Evolutionary conservation across 495 filamentous ascomycete species (phyloP), one percentile per base, ranked within the genome.

Genomic region (Aspergillus wentii): DNA sequence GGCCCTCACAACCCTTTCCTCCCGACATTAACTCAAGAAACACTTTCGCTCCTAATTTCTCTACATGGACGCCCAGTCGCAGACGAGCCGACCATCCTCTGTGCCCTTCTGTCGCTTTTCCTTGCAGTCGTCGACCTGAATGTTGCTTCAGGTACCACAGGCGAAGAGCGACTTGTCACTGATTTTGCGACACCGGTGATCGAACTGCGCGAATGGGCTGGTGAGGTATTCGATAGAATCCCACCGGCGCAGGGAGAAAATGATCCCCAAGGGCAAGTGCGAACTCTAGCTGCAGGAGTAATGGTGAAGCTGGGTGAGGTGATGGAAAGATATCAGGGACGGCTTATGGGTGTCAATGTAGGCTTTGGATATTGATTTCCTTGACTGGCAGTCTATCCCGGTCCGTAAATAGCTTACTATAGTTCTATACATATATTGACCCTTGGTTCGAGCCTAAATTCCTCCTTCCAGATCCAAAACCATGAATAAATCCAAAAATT

Each of bases 41-140:
- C 68, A 1, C 51, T 72, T 11, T 52, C 59, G 3, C 56, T 77
- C 5, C 53, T 76, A 3, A 49, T 76, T 19, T 59, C 68, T 0
- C 55, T 77, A 6, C 64, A 74, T 29, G 42, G 61, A 14, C 49
- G 44, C 14, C 55, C 68, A 23, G 35, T 71, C 25, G 64, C 70
- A 14, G 69, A 69, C 1, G 84, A 92, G 23, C 59, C 78, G 3
- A 58, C 59, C 0, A 69, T 95, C 9, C 74, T 86, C 7, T 75
- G 85, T 29, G 84, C 86, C 0, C 60, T 95, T 28, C 63, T 97
- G 9, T 85, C 92, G 34, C 75, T 78, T 2, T 79, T 95, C 35
- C 64, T 95, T 20, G 83, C 82, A n/a, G 40, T 94, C 16, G 60
- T 97, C 8, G 88, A 94, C 38, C 68, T 94, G n/a, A 95, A 95